Base-by-base conservation (phyloP, 2,329 filamentous ascomycete species). In the Alternaria alternata region DNA sequence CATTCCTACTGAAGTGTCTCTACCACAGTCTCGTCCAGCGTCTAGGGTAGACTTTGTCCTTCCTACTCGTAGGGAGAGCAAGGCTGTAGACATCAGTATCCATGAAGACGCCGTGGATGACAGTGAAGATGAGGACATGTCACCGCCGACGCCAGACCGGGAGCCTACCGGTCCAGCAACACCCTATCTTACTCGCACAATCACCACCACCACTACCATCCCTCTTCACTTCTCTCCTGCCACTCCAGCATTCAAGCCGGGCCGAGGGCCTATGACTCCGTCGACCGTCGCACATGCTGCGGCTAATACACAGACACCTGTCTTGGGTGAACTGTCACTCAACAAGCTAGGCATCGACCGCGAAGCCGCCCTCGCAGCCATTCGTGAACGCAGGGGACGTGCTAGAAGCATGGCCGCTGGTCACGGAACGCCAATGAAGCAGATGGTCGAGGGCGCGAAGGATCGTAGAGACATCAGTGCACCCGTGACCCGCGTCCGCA, bases 311-410 rank as follows among this genome's bases (percentile, higher is more conserved):
- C 71, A 65, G 30, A 70, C 75, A 3, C 72, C 72, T 16, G 70
- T 72, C 4, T 59, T 78, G 8, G 73, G 72, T n/a, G 74, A 77
- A 55, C 56, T 77, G 32, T 68, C 65, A 2, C 49, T 75, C 59
- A 79, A 77, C 61, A 73, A 73, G 47, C 67, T 77, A 11, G 75
- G 73, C 16, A 69, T 84, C 56, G 82, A 84, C 55, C 85, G 91
- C 54, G 91, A 93, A 75, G 85, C 93, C 76, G 91, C 91, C 4
- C 84, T 94, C 16, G 89, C 89, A 56, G 88, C 89, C 74, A 94
- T 94, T 66, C 85, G 88, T 54, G 89, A 92, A 79, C 84, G 91
- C 28, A 82, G 91, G 54, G 90, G 90, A 7, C 82, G 91, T 46
- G 90, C 91, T 57, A 85, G 88, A 67, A 92, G 89, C 75, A 86